Evolutionary conservation across 768 basidiomycete species (phyloP).

Genomic region (Suillus subluteus): DNA sequence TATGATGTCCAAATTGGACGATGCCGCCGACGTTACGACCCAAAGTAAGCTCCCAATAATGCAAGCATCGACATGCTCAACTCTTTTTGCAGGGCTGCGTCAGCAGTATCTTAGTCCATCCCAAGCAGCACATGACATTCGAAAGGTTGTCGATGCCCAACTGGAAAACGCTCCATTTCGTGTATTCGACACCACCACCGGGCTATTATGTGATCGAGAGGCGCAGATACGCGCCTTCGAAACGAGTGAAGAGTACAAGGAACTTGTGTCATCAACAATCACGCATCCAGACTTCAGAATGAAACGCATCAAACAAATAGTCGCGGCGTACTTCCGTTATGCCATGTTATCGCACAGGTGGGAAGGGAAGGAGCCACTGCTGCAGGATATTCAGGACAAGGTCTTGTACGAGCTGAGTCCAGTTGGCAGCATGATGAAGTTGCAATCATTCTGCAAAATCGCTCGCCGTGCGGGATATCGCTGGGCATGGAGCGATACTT

Average conservation of each 20-base stretch:
- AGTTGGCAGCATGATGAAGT: background rate
- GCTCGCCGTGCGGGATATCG: background rate
- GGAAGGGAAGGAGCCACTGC: background rate
- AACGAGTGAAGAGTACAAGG: background rate
- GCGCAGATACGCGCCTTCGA: background rate
- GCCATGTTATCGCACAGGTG: background rate
- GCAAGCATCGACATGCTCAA: background rate
- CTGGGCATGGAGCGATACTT: background rate
- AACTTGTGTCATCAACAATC: background rate
- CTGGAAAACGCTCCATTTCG: background rate
- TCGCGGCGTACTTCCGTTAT: background rate
- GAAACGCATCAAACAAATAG: background rate
- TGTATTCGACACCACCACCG: background rate
- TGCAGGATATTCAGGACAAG: background rate
- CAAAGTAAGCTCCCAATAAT: background rate
- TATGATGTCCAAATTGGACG: background rate
- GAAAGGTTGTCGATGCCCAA: background rate
- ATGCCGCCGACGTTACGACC: background rate
- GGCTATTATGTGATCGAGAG: background rate
- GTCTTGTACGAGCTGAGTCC: background rate
- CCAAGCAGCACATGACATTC: background rate
- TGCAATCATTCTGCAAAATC: background rate
- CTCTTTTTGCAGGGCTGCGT: background rate
- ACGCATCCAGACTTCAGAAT: background rate
- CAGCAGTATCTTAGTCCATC: background rate